Conservation (phyloP, 805 yeast genomes). For the Barnettozyma botsteinii region DNA sequence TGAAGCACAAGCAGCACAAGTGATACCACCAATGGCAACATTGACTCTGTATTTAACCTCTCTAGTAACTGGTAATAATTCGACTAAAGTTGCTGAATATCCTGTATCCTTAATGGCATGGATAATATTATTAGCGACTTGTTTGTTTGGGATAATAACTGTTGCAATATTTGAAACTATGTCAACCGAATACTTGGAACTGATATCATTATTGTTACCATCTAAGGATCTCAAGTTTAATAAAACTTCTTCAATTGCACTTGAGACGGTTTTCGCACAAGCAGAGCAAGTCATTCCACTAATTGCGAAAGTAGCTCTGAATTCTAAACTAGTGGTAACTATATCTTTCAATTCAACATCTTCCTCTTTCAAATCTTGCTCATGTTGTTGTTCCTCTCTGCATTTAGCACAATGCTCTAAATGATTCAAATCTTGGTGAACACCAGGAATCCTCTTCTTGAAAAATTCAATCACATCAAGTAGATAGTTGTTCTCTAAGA, state of each 20-base stretch:
- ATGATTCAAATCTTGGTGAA: conserved; percentile 24
- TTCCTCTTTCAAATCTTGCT: conserved; percentile 10
- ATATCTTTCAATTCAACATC: conserved; percentile 25
- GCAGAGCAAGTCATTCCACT: conserved; percentile 69
- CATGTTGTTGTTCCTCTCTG: conserved; percentile 20
- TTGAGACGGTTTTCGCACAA: conserved; percentile 46
- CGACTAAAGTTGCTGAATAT: conserved; percentile 46
- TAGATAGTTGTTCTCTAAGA: conserved; percentile 14
- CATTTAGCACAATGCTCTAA: conserved; percentile 38
- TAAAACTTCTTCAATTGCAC: conserved; percentile 31
- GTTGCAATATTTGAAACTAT: conserved; percentile 47
- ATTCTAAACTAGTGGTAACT: conserved; percentile 24
- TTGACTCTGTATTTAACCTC: conserved; percentile 43
- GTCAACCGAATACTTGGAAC: conserved; percentile 40
- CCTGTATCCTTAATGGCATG: conserved; percentile 41
- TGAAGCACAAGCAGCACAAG: conserved; percentile 66
- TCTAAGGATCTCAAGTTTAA: conserved; percentile 3
- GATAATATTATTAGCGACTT: conserved; percentile 43
- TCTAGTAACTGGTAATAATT: conserved; percentile 52
- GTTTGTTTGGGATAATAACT: conserved; percentile 47
- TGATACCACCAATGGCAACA: conserved; percentile 67
- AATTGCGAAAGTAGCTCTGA: conserved; percentile 48
- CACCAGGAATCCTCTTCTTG: conserved; percentile 3
- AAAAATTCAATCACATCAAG: conserved; percentile 15
- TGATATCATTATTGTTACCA: conserved; percentile 10